These are phyloP conservation scores for Microsporum ferrugineum DNA, from an alignment of 2,329 filamentous ascomycete genomes.

Conservation along the genomic window DNA sequence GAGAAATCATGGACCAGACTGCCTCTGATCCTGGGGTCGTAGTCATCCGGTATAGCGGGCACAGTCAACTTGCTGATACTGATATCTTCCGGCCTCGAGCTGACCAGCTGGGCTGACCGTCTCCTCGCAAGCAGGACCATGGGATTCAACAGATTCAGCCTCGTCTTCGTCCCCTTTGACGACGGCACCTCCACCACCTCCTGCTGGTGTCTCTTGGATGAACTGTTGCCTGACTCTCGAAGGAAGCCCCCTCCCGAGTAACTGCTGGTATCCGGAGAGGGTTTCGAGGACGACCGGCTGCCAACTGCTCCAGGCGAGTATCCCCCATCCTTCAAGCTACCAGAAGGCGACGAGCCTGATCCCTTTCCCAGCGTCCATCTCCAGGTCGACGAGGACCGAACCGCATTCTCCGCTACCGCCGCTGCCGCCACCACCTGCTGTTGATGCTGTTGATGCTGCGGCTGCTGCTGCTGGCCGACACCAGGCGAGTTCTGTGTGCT, in stretches of 20 bases:
- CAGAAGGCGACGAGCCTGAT: background rate
- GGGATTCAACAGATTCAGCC: conserved; percentile 48
- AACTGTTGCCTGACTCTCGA: conserved; percentile 14
- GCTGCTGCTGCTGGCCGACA: background rate
- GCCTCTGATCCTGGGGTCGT: conserved; percentile 52
- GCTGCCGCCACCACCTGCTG: background rate
- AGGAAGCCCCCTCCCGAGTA: background rate
- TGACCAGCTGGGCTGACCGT: conserved; percentile 42
- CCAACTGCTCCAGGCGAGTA: background rate
- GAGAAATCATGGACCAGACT: conserved; percentile 56
- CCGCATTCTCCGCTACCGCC: background rate
- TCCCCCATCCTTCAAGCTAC: conserved; percentile 1
- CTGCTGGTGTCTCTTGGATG: conserved; percentile 2
- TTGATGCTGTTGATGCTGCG: background rate
- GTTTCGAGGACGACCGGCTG: background rate
- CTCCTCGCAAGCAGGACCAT: conserved; percentile 49
- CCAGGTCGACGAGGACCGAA: conserved; percentile 15
- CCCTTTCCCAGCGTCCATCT: conserved; percentile 13
- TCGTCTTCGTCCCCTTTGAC: conserved; percentile 32
- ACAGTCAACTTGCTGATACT: conserved; percentile 40
- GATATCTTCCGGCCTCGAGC: conserved; percentile 40
- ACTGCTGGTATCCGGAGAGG: background rate
- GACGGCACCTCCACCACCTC: background rate
- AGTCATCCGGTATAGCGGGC: conserved; percentile 47
- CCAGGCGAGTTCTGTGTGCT: background rate